phyloP scores from a whole-genome alignment of 352 stramenopile genomes.

The Lagenidium sp. region DNA sequence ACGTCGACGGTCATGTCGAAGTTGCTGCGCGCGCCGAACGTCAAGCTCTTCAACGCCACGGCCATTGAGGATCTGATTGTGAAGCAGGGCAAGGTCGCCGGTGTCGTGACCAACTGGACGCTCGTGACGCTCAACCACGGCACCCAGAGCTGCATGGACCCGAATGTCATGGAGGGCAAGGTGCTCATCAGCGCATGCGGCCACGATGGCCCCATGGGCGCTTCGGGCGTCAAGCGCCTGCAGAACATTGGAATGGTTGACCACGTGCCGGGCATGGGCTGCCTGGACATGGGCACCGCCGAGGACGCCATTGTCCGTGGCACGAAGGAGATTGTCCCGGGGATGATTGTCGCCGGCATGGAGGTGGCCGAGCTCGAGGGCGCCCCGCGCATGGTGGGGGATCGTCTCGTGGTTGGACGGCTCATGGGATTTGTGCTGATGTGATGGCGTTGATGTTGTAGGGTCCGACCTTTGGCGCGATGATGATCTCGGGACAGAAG shows the following conservation, averaged over 20 bases:
- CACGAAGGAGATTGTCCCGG: constrained; percentile 53
- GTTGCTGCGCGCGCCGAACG: constrained; percentile 40
- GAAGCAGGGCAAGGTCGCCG: constrained; percentile 46
- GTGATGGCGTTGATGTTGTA: constrained; percentile 2
- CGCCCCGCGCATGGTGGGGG: constrained; percentile 38
- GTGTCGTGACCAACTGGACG: constrained; percentile 65
- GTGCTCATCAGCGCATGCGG: constrained; percentile 51
- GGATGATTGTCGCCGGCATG: constrained; percentile 57
- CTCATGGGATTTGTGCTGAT: no score
- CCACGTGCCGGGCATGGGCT: constrained; percentile 45
- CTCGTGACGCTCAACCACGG: constrained; percentile 56
- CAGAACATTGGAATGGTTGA: constrained; percentile 61
- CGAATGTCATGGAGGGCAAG: constrained; percentile 64
- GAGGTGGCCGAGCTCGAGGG: constrained; percentile 55
- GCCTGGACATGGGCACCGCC: constrained; percentile 46
- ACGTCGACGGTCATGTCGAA: constrained; percentile 60
- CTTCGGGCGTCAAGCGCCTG: constrained; percentile 52
- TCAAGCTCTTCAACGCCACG: constrained; percentile 71
- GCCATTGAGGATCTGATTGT: constrained; percentile 61
- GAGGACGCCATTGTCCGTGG: constrained; percentile 53
- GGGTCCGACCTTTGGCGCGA: constrained; percentile 49
- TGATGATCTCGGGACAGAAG: constrained; percentile 68
- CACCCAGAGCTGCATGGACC: constrained; percentile 67
- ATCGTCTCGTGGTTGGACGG: background rate
- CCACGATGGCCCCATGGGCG: constrained; percentile 55